Conservation (phyloP, 495 filamentous ascomycete species). For the Hyaloscypha finlandica region DNA sequence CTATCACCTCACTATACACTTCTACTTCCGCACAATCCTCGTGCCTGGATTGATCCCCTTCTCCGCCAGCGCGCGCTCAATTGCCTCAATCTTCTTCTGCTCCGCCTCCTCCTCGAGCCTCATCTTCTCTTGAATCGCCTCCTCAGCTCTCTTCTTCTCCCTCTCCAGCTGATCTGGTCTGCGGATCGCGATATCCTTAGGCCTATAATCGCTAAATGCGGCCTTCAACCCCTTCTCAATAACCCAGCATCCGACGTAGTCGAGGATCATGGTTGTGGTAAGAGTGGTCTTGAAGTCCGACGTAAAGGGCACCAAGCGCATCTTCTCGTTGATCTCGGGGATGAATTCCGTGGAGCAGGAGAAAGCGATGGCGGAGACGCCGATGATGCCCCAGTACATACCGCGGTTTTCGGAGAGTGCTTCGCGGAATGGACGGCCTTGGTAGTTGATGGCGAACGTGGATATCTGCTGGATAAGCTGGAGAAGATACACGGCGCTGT, state of each 20-base stretch:
- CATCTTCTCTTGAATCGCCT: constrained; percentile 31
- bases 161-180: constrained; percentile 83
- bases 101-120: constrained; percentile 37
- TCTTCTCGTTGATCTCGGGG: constrained; percentile 91
- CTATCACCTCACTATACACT: constrained; percentile 13
- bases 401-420: constrained; percentile 87
- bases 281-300: constrained; percentile 87
- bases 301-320: constrained; percentile 91
- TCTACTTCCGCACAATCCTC: not conserved
- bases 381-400: constrained; percentile 96
- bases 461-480: constrained; percentile 99
- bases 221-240: constrained; percentile 87
- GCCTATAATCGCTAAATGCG: constrained; percentile 87
- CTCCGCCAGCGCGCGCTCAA: constrained; percentile 45
- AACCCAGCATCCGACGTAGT: constrained; percentile 85
- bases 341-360: constrained; percentile 95
- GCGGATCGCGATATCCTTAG: constrained; percentile 90
- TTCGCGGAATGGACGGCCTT: constrained; percentile 96
- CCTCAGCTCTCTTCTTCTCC: constrained; percentile 63
- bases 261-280: constrained; percentile 81
- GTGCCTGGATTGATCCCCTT: not conserved
- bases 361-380: constrained; percentile 87
- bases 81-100: constrained; percentile 46
- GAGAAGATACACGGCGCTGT: constrained; percentile 95
- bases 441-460: constrained; percentile 99